Conservation (phyloP, 208 protist species). For the Acanthamoeba polyphaga region DNA sequence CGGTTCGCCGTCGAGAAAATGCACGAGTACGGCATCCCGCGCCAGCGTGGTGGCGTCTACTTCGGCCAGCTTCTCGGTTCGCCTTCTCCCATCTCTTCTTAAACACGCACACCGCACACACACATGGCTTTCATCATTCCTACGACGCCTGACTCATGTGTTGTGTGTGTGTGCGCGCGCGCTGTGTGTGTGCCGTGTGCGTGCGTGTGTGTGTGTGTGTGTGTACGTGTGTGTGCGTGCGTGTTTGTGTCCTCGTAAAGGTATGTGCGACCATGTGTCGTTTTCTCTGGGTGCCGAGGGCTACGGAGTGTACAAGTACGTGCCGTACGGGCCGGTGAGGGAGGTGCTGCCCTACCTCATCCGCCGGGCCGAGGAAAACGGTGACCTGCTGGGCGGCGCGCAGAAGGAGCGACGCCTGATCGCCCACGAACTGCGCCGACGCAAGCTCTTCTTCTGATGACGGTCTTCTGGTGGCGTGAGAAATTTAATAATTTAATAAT, state of each 20-base stretch:
- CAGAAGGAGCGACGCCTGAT: conserved; percentile 70
- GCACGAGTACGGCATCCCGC: conserved; percentile 62
- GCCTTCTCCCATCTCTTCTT: not conserved
- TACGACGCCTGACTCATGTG: too few species aligned
- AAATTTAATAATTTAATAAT: too few species aligned
- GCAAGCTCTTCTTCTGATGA: conserved; percentile 30
- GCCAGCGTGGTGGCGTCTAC: conserved; percentile 83
- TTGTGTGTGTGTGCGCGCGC: too few species aligned
- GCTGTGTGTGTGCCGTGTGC: too few species aligned
- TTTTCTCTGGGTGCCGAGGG: conserved; percentile 93
- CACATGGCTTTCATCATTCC: too few species aligned
- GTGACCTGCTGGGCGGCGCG: conserved; percentile 80
- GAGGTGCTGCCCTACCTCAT: conserved; percentile 97
- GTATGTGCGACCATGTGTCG: conserved; percentile 97
- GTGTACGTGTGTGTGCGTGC: not conserved
- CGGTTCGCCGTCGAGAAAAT: conserved; percentile 90
- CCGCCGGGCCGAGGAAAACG: conserved; percentile 96
- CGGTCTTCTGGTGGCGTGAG: too few species aligned
- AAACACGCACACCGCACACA: too few species aligned
- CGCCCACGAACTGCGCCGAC: conserved; percentile 17
- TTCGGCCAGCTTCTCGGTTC: conserved; percentile 96
- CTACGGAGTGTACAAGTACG: conserved; percentile 93
- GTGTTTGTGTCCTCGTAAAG: not conserved
- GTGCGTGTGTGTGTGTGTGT: too few species aligned
- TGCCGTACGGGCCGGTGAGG: conserved; percentile 96